Evolutionary conservation across 1,139 yeast species (phyloP).

Genomic region (Debaryomyces coudertii): DNA sequence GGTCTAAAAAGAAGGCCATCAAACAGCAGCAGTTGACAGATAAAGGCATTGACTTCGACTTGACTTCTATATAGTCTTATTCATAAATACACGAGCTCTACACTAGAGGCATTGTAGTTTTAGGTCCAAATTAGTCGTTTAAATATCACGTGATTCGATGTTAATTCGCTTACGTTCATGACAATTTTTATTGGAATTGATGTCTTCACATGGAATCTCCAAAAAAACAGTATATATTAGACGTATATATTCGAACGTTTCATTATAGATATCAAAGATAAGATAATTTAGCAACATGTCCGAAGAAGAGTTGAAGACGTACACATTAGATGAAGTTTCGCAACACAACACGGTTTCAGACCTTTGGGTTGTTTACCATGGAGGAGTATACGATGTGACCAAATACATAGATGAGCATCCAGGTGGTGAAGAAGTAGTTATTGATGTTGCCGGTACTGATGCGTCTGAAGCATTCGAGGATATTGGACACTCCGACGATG

Average conservation of each 20-base stretch:
- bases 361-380: conserved; percentile 88
- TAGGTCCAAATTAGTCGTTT: background rate
- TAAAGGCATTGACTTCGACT: conserved; percentile 57
- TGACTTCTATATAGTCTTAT: conserved; percentile 18
- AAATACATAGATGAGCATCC: conserved; percentile 88
- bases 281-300: background rate
- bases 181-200: conserved; percentile 5
- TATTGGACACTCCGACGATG: conserved; percentile 97
- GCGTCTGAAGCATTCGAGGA: conserved; percentile 95
- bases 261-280: background rate
- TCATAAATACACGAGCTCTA: background rate
- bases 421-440: conserved; percentile 96
- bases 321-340: conserved; percentile 66
- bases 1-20: conserved; percentile 47
- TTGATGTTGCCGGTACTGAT: conserved; percentile 90
- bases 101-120: background rate
- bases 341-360: conserved; percentile 78
- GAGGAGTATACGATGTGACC: conserved; percentile 86
- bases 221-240: background rate
- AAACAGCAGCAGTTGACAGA: conserved; percentile 51
- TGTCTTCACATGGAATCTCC: conserved; percentile 5
- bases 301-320: conserved; percentile 29
- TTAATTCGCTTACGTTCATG: conserved; percentile 4
- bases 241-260: background rate
- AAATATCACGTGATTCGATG: conserved; percentile 1